These are phyloP conservation scores for Penicillium simplicissimum DNA, from an alignment of 495 filamentous ascomycete species.

Conservation along the genomic window DNA sequence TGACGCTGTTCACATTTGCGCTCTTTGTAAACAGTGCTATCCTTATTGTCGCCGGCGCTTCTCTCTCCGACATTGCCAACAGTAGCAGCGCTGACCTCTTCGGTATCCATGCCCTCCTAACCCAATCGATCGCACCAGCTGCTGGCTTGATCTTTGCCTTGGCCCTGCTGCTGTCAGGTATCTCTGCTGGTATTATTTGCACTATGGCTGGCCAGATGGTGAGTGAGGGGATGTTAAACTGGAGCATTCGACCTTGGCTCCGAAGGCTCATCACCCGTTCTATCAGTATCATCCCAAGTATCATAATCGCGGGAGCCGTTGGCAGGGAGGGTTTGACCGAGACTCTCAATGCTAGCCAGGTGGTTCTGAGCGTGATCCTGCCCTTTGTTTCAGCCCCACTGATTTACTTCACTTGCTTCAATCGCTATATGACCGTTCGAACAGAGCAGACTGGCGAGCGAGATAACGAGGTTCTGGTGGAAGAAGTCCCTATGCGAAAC, in stretches of 20 bases:
- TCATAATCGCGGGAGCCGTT: constrained; percentile 78
- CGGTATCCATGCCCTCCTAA: constrained; percentile 74
- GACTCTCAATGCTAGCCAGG: constrained; percentile 77
- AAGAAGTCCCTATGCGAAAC: constrained; percentile 60
- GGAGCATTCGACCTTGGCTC: constrained; percentile 69
- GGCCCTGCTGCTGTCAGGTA: constrained; percentile 71
- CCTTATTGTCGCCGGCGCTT: constrained; percentile 82
- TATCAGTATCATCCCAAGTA: constrained; percentile 77
- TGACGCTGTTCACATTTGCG: constrained; percentile 87
- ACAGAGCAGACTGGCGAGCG: constrained; percentile 28
- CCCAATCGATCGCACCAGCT: constrained; percentile 65
- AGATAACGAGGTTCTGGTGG: constrained; percentile 28
- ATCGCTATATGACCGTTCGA: constrained; percentile 76
- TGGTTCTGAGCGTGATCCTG: constrained; percentile 76
- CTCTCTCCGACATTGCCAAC: constrained; percentile 59
- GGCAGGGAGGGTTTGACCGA: constrained; percentile 68
- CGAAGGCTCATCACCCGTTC: constrained; percentile 68
- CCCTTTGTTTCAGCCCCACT: constrained; percentile 82
- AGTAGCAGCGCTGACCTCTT: constrained; percentile 76
- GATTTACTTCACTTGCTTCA: constrained; percentile 82
- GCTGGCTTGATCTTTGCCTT: constrained; percentile 76
- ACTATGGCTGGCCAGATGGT: constrained; percentile 86
- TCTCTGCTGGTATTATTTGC: constrained; percentile 76
- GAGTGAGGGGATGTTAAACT: constrained; percentile 73
- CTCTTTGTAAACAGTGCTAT: constrained; percentile 92